A percentile compares a stretch with the other conserved stretches of the same genome.
Conservation (phyloP, 352 stramenopile species). For the Globisporangium viniferum region DNA sequence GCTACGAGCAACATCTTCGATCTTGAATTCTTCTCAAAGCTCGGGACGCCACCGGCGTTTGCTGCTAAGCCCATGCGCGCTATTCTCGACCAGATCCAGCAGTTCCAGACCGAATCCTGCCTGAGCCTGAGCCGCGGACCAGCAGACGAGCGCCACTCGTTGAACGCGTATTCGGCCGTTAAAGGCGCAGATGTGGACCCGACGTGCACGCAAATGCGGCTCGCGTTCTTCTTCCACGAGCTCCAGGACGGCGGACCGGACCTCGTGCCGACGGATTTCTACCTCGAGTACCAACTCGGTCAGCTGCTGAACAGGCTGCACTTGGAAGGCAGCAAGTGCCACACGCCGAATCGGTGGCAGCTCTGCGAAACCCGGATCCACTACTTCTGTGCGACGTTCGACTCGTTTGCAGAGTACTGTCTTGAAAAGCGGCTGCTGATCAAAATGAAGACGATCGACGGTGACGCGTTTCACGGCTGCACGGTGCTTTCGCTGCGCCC, state of each 20-base stretch:
- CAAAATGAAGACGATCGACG: conserved; percentile 48
- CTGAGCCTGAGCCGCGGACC: conserved; percentile 7
- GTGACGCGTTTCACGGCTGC: conserved; percentile 47
- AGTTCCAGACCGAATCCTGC: conserved; percentile 18
- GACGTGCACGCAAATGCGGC: conserved; percentile 57
- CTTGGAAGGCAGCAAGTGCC: conserved; percentile 75
- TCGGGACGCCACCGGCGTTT: background rate
- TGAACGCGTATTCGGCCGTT: conserved; percentile 18
- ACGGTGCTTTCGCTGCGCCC: conserved; percentile 52
- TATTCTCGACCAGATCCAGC: conserved; percentile 14
- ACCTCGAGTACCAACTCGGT: conserved; percentile 75
- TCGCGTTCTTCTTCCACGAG: conserved; percentile 85
- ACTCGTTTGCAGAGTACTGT: conserved; percentile 70
- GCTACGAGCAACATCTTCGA: conserved; percentile 20
- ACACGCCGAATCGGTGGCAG: conserved; percentile 81
- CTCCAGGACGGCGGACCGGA: conserved; percentile 64
- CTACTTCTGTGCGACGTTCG: conserved; percentile 61
- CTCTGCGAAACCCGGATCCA: conserved; percentile 71
- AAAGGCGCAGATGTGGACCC: conserved; percentile 61
- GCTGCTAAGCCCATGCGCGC: background rate
- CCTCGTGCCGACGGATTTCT: conserved; percentile 61
- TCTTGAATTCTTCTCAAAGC: conserved; percentile 1
- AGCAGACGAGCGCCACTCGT: conserved; percentile 13
- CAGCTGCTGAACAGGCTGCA: conserved; percentile 53
- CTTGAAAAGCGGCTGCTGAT: conserved; percentile 61